Base-by-base conservation (phyloP, 2,329 filamentous ascomycete species). In the Orbilia blumenaviensis region DNA sequence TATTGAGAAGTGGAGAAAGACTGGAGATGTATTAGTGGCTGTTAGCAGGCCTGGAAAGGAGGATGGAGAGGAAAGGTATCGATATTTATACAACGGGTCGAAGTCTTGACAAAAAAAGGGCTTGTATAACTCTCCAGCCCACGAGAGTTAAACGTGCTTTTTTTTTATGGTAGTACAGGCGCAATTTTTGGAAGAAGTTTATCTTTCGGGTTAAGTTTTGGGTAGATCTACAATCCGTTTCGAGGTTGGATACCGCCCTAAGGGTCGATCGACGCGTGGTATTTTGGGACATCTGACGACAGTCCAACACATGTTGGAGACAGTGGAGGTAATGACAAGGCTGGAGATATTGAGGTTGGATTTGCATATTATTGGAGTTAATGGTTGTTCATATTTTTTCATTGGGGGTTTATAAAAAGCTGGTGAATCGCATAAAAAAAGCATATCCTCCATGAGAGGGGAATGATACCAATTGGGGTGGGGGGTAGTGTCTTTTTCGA, bases 201-300 rank as follows among this genome's bases (percentile, higher is more conserved):
- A 5, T 34, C n/a, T 12, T 21, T 34, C 1, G 38, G 9, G 9
- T 21, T 21, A 6, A n/a, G 48, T 38, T 56, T 23, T 23, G 10
- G 4, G 12, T 36, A 8, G 50, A 36, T 56, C 41, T 23, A 18
- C 41, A 10, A 16, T 12, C 50, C n/a, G 29, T 38, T 56, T 56
- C 12, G 27, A 14, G 16, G 8, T 14, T 7, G 2, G 7, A 27
- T 23, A 12, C 44, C 44, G 2, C 27, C 2, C 21, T 48, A 10
- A 23, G 44, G 29, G 8, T 21, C 8, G 62, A 66, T 66, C 62
- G 62, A 54, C 62, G 34, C 56, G 62, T 66, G 62, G 62, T 66
- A 66, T 66, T 66, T 66, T 66, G 27, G 18, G 14, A 14, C 18
- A 12, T 1, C 38, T 14, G 41, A 63, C 60, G 38, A 32, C 60